Base-by-base conservation (phyloP, 768 basidiomycete species). In the Rhodotorula graminis region DNA sequence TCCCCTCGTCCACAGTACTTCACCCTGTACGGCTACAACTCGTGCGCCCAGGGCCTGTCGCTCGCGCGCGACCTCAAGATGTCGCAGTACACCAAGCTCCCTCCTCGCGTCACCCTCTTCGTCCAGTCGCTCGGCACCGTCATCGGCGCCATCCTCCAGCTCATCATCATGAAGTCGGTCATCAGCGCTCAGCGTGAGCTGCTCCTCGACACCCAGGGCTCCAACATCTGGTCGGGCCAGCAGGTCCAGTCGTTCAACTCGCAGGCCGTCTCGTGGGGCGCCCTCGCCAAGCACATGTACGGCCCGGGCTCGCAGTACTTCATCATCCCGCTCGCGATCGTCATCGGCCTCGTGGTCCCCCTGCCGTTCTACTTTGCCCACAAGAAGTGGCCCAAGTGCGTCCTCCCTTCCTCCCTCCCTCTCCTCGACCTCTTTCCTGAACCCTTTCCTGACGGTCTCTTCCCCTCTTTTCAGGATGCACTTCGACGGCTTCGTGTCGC, bases 101-200 rank as follows among this genome's bases (percentile, higher is more conserved):
- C 88, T 50, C 88, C 88, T 58, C 86, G 87, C 16, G 84, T 85
- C 47, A 86, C 88, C 5, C 88, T 89, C 79, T 82, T 84, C 29
- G 86, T 86, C 14, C 87, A 88, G 77, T 83, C 82, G 46, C 64
- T 84, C 59, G 87, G 88, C 2, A 85, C 87, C 12, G 79, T 89
- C 56, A 80, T 88, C 47, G 87, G 85, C 72, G 73, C 73, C 52
- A 50, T 74, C 59, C 75, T 79, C 31, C 72, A 76, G 61, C 53
- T 81, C 80, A 84, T 87, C 57, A 86, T 90, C 70, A 88, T 86
- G 86, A 87, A 86, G 72, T 83, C 83, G 2, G 85, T 88, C 69
- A 83, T 88, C 77, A 81, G 83, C 63, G 82, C 79, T 52, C 85
- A 87, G 60, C 82, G 83, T 0, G 82, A 83, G 0, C 85, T 86